A percentile compares a stretch with the other conserved stretches of the same genome.
These are phyloP conservation scores for Stachybotrys elegans DNA, from an alignment of 2,329 filamentous ascomycete species.

Conservation along the genomic window DNA sequence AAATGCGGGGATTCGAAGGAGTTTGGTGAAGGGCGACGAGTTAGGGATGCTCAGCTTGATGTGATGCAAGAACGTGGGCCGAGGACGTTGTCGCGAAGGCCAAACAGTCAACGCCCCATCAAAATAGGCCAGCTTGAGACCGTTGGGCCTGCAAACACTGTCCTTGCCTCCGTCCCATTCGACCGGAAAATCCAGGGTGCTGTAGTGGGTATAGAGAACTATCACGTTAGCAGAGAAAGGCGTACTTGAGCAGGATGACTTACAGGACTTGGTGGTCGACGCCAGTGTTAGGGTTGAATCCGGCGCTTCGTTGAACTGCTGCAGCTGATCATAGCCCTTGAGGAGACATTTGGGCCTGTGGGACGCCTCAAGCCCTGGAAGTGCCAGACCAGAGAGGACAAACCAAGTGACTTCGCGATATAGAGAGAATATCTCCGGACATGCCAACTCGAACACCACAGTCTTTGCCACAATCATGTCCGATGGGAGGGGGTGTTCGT, in stretches of 20 bases:
- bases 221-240: background rate
- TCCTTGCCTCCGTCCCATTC: slow-evolving; percentile 20
- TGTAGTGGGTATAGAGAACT: slow-evolving; percentile 23
- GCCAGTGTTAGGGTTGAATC: slow-evolving; percentile 17
- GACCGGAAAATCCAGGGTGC: slow-evolving; percentile 17
- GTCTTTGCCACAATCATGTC: slow-evolving; percentile 22
- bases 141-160: slow-evolving; percentile 18
- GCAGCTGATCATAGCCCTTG: slow-evolving; percentile 17
- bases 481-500: slow-evolving; percentile 35
- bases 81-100: slow-evolving; percentile 11
- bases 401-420: slow-evolving; percentile 39
- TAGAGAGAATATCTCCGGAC: slow-evolving; percentile 24
- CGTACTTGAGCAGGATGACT: slow-evolving; percentile 9
- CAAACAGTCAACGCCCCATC: slow-evolving; percentile 11
- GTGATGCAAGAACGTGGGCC: slow-evolving; percentile 14
- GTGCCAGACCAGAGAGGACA: slow-evolving; percentile 25
- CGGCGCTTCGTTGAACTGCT: slow-evolving; percentile 8
- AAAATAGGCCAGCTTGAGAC: slow-evolving; percentile 13
- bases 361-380: slow-evolving; percentile 10
- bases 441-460: slow-evolving; percentile 35
- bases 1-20: slow-evolving; percentile 12
- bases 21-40: slow-evolving; percentile 12
- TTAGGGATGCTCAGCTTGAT: slow-evolving; percentile 15
- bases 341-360: slow-evolving; percentile 17
- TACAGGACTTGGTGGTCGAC: slow-evolving; percentile 23